These are phyloP conservation scores for Phaeotremella skinneri DNA, from an alignment of 768 basidiomycete species.

Conservation along the genomic window DNA sequence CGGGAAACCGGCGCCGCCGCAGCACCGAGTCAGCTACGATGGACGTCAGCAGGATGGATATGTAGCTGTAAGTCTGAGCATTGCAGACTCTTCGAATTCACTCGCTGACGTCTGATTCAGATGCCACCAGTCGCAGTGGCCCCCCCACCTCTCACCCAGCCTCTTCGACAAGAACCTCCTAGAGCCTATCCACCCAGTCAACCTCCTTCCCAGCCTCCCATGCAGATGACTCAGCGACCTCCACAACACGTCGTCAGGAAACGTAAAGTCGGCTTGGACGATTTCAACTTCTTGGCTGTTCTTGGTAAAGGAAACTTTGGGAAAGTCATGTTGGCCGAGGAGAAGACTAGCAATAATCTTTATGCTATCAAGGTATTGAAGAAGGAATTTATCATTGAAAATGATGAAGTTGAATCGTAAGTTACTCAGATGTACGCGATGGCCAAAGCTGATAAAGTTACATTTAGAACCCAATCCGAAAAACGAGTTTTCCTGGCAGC, in stretches of 20 bases:
- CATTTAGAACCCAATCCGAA: slow-evolving; percentile 86
- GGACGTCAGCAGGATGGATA: slow-evolving; percentile 27
- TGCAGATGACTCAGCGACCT: slow-evolving; percentile 29
- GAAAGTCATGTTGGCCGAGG: slow-evolving; percentile 99
- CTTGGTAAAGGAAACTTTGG: slow-evolving; percentile 99
- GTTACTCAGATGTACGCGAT: slow-evolving; percentile 24
- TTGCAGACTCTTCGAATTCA: background rate
- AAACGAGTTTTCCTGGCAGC: slow-evolving; percentile 97
- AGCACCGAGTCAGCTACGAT: slow-evolving; percentile 33
- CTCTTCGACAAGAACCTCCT: slow-evolving; percentile 8
- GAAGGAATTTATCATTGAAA: slow-evolving; percentile 99
- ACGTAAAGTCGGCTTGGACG: slow-evolving; percentile 89
- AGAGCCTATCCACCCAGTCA: slow-evolving; percentile 2
- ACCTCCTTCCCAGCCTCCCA: slow-evolving; percentile 16
- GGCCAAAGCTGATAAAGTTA: background rate
- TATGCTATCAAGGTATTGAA: slow-evolving; percentile 99
- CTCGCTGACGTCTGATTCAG: slow-evolving; percentile 1
- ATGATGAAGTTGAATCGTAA: slow-evolving; percentile 98
- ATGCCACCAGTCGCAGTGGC: slow-evolving; percentile 26
- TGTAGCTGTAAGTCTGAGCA: slow-evolving; percentile 13
- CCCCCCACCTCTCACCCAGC: slow-evolving; percentile 10
- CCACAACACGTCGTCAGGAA: slow-evolving; percentile 27
- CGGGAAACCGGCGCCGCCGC: slow-evolving; percentile 23
- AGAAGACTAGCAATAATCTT: slow-evolving; percentile 81
- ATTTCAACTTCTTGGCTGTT: slow-evolving; percentile 98